Evolutionary conservation across 1,284 basidiomycete genomes (phyloP).

Genomic region (Singerocomus rubriflavus): DNA sequence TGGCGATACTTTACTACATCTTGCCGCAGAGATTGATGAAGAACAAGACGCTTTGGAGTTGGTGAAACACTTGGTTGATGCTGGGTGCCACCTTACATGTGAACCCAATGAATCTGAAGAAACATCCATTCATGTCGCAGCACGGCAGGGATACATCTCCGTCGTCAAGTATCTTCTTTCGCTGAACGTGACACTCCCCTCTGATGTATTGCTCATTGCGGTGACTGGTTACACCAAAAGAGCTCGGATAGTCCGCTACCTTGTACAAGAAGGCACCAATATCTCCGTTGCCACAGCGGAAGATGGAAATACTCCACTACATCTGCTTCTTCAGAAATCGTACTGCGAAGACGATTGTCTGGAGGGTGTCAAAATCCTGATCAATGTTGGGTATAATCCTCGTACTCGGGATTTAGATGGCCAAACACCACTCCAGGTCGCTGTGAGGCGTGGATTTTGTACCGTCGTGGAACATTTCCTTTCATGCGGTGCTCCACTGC

Average conservation of each 20-base stretch:
- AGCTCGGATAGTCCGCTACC: not conserved
- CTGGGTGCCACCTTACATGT: not conserved
- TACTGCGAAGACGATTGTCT: not conserved
- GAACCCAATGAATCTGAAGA: not conserved
- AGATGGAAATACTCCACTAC: not conserved
- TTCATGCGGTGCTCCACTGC: not conserved
- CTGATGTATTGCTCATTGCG: too few relatives aligned
- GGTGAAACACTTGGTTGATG: not conserved
- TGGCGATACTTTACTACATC: conserved; percentile 11
- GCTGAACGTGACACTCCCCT: too few relatives aligned
- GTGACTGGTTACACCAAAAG: not conserved
- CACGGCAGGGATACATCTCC: too few relatives aligned
- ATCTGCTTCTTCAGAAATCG: not conserved
- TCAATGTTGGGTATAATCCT: not conserved
- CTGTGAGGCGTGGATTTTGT: not conserved
- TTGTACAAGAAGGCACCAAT: not conserved
- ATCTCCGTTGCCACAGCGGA: not conserved
- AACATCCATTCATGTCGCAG: too few relatives aligned
- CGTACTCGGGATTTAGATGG: not conserved
- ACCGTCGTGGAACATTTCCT: not conserved
- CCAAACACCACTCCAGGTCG: not conserved
- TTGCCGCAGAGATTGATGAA: not conserved
- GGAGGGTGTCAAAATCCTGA: not conserved
- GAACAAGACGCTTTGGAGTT: not conserved
- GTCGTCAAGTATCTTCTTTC: too few relatives aligned